A percentile compares a stretch with the other conserved stretches of the same genome.
These are phyloP conservation scores for Vicia faba DNA, from an alignment of 306 rosid genomes.

Conservation along the genomic window DNA sequence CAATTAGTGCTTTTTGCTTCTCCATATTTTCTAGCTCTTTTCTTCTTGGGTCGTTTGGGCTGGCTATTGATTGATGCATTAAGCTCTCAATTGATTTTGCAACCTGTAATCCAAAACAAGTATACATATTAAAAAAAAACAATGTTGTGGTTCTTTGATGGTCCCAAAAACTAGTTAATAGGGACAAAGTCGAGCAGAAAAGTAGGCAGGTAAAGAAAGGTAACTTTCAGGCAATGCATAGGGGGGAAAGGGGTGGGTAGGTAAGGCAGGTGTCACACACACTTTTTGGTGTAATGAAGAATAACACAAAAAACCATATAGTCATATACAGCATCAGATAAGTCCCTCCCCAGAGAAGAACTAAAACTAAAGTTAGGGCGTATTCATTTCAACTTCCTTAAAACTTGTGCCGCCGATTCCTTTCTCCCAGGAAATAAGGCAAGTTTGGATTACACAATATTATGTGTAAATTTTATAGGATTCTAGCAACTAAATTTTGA, in stretches of 20 bases:
- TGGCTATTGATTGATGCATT: conserved; percentile 50
- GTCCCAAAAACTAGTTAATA: background rate
- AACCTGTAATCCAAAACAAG: conserved; percentile 42
- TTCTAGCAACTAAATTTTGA: no score
- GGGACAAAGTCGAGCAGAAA: no score
- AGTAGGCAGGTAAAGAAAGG: background rate
- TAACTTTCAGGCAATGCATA: background rate
- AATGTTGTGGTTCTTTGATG: background rate
- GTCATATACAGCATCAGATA: background rate
- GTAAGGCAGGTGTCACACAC: conserved; percentile 5
- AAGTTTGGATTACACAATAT: no score
- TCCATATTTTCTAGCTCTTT: conserved; percentile 58
- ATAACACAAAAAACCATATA: background rate
- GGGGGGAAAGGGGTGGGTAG: background rate
- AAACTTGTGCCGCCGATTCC: background rate
- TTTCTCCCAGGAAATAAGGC: no score
- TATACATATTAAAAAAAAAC: no score
- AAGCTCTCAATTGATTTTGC: conserved; percentile 61
- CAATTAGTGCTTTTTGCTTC: conserved; percentile 52
- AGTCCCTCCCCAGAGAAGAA: conserved; percentile 3
- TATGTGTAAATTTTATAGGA: no score
- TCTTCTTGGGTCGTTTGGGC: conserved; percentile 62
- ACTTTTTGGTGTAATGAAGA: background rate
- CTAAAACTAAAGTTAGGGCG: background rate
- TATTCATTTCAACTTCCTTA: background rate